Percentiles rank a stretch among this genome's conserved stretches.
phyloP scores from a whole-genome alignment of 129 eudicot genomes.

The Chrysanthemum lavandulifolium region DNA sequence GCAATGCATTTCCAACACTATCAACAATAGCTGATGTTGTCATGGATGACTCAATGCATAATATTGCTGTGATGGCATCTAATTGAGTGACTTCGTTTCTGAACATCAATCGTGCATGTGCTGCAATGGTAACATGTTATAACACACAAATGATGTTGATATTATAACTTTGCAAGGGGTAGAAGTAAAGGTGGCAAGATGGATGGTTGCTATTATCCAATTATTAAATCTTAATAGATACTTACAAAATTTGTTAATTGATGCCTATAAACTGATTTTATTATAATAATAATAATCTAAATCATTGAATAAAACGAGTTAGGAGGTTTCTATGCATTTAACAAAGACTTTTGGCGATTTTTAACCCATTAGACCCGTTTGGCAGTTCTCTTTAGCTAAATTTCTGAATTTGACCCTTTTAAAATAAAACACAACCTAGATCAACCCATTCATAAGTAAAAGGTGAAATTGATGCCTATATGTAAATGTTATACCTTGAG shows the following conservation, averaged over 20 bases:
- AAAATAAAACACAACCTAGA: no score
- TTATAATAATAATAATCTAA: neutral
- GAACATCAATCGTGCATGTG: constrained; percentile 97
- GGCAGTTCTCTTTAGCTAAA: no score
- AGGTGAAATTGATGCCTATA: no score
- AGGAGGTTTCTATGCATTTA: neutral
- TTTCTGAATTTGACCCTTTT: neutral
- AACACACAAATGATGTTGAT: neutral
- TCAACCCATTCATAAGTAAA: neutral
- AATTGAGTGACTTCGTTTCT: constrained; percentile 78
- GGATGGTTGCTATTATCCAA: neutral
- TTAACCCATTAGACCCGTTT: neutral
- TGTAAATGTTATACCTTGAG: constrained; percentile 58
- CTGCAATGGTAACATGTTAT: constrained; percentile 40
- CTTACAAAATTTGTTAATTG: neutral
- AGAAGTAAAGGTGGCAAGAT: neutral
- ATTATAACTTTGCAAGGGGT: neutral
- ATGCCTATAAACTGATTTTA: no score
- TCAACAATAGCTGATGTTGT: constrained; percentile 95
- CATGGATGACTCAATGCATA: constrained; percentile 97
- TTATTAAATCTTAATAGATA: neutral
- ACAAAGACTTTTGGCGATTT: neutral
- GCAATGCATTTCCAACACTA: constrained; percentile 88
- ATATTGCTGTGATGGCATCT: constrained; percentile 88
- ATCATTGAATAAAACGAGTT: no score